Evolutionary conservation across 2,329 filamentous ascomycete genomes (phyloP), one percentile per base, ranked within the genome.

Genomic region (Pseudocercospora pini-densiflorae): DNA sequence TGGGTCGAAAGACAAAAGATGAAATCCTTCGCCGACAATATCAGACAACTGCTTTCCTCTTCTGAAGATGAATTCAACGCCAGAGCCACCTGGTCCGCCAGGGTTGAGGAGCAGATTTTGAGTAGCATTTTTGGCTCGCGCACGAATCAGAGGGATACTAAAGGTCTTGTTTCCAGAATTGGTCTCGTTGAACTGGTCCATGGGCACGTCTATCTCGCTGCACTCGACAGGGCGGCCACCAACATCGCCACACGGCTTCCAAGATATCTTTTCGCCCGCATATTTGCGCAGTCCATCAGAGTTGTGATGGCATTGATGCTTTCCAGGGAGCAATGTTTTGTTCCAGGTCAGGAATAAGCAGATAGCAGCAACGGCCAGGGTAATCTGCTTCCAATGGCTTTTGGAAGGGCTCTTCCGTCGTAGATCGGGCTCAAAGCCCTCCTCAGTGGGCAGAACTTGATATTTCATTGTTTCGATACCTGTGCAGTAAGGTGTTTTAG

Each of bases 1-100:
- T 7, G 70, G 70, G 63, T 72, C 70, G 58, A 72, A 72, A 12
- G 67, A 70, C 31, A 72, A 49, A 3, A 72, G 64, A 59, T 72
- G 70, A 21, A 69, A 70, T 9, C 67, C 68, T 36, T 72, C 65
- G 24, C 68, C 70, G 6, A 72, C 68, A 10, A 70, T 72, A 21
- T 72, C 68, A 12, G 64, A 65, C 21, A 71, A 55, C 47, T 71
- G 70, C 62, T 70, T 71, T 19, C 68, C 70, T 23, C 66, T 54
- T 21, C 70, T 36, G 68, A 68, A 71, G 49, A 71, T 47, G 53
- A 71, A 71, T 29, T 70, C 70, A 23, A 64, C 60, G n/a, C 70
- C 68, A 29, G 59, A 64, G 24, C 68, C 68, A 14, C 68, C 70
- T n/a, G 70, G 68, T 7, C 70, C 67, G 21, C 68, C 70, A 14